Evolutionary conservation across 1,284 basidiomycete genomes (phyloP).

Genomic region (Microstroma glucosiphilum): DNA sequence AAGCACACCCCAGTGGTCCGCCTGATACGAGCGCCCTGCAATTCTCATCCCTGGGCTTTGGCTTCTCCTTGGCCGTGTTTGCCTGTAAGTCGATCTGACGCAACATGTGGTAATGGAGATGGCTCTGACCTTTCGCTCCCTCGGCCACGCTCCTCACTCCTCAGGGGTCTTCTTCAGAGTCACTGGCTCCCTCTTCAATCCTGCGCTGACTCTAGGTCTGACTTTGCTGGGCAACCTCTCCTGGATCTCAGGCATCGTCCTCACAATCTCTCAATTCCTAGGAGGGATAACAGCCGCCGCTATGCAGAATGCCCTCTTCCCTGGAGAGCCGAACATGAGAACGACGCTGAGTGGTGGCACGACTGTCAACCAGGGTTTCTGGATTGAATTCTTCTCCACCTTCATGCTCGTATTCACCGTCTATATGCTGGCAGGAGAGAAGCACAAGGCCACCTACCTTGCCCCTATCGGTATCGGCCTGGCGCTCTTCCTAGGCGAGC

Average conservation of each 20-base stretch:
- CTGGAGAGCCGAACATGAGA: constrained; percentile 16
- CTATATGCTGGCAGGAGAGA: constrained; percentile 32
- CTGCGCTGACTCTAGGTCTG: constrained; percentile 63
- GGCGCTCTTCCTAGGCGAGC: constrained; percentile 19
- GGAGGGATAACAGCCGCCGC: constrained; percentile 29
- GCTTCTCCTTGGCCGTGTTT: constrained; percentile 50
- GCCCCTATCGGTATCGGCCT: constrained; percentile 63
- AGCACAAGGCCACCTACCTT: constrained; percentile 65
- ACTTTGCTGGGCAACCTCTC: constrained; percentile 38
- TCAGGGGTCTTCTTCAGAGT: constrained; percentile 54
- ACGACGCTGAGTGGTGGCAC: constrained; percentile 12
- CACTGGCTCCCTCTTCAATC: constrained; percentile 66
- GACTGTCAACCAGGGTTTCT: constrained; percentile 26
- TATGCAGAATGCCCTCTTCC: constrained; percentile 19
- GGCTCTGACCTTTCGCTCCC: constrained; percentile 3
- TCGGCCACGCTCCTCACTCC: constrained; percentile 5
- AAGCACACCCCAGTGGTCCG: constrained; percentile 12
- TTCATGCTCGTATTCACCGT: constrained; percentile 27
- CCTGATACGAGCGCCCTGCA: constrained; percentile 47
- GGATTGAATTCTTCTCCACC: constrained; percentile 23
- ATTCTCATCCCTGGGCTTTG: constrained; percentile 55
- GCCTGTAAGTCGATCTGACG: constrained; percentile 6
- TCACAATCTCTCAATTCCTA: constrained; percentile 21
- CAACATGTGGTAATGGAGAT: constrained; percentile 5
- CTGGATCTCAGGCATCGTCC: constrained; percentile 11